Base-by-base conservation (phyloP, 306 rosid species). In the Lablab purpureus region DNA sequence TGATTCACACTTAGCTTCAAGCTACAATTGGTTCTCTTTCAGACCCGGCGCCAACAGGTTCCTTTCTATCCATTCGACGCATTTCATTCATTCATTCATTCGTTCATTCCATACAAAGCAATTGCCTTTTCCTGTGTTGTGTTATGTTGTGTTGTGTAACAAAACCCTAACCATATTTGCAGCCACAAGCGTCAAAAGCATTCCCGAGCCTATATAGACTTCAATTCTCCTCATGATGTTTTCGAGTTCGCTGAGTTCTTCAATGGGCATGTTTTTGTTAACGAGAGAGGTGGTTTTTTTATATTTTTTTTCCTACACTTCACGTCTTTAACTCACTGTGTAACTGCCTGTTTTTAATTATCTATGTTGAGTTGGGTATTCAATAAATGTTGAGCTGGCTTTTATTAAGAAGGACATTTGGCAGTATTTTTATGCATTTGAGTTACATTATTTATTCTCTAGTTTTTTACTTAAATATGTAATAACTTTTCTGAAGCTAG, bases 231-330 rank as follows among this genome's bases (percentile, higher is more conserved):
- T 4, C 89, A 83, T 67, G 99, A 90, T 81, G 99, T 95, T 70
- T 74, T 90, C 12, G 93, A 95, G 82, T 95, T 95, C 75, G 97
- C 98, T 0, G 88, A 89, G 55, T 91, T 89, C 84, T 95, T 93
- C 74, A 86, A 90, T 37, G 97, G 99, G 17, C 99, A 93, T 34
- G 86, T 93, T 75, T 95, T 95, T 77, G 99, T 95, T 68, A 95
- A 91, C 75, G 98, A 95, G 86, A 91, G 89, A 87, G 99, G 99
- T 95, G 69, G 58, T 40, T 34, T 55, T 0, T 72, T 6, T 7
- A 0, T 34, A 14, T 30, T 28, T 6, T 15, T n/a, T 19, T 28
- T 51, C 3, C 13, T 43, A 43, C 15, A 11, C 15, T 43, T 43
- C 49, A 3, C 49, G 15, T 10, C 15, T 43, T 43, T 43, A 2